Evolutionary conservation across 1,284 basidiomycete genomes (phyloP), one percentile per base, ranked within the genome.

Genomic region (Malassezia arunalokei): DNA sequence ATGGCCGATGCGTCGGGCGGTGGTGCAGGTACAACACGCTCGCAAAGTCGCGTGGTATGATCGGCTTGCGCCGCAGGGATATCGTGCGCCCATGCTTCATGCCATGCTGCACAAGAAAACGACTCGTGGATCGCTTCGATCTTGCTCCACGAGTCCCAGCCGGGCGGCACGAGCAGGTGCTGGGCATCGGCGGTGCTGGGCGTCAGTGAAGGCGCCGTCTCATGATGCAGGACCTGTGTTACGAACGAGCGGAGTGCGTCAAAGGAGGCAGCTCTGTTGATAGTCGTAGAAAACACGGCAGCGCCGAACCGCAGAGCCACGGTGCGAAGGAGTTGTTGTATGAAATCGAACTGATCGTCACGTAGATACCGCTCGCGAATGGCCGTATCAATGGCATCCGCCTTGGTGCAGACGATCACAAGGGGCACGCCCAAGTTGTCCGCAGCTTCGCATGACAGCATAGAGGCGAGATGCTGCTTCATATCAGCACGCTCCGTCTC

Each of bases 61-160:
- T 42, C 24, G 11, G 38, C 40, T 11, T 31, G 27, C 31, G n/a
- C 20, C 5, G 30, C 20, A 8, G 27, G 15, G 12, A 32, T 12
- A 27, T 17, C 12, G 45, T 39, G 14, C 59, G 49, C 8, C 40
- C 42, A 32, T 54, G 58, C 24, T 2, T 31, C 45, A 8, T 15
- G 31, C 17, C 27, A 30, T 2, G 45, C 35, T 6, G 27, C 40
- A 1, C 86, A 82, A 57, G 94, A 88, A 64, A 96, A 98, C 0
- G 87, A 85, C 40, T 96, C 92, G 43, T 89, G 78, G 49, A 96
- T 76, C 2, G 95, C 85, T 3, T 80, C 79, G 59, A 96, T 95
- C 78, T 96, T 96, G 3, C 89, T 90, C 86, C 87, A 95, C 59
- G 85, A 87, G 73, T 98, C 92, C 94, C 92, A 98, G 2, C 92